phyloP scores from a whole-genome alignment of 345 rosid genomes.

The Corymbia maculata region DNA sequence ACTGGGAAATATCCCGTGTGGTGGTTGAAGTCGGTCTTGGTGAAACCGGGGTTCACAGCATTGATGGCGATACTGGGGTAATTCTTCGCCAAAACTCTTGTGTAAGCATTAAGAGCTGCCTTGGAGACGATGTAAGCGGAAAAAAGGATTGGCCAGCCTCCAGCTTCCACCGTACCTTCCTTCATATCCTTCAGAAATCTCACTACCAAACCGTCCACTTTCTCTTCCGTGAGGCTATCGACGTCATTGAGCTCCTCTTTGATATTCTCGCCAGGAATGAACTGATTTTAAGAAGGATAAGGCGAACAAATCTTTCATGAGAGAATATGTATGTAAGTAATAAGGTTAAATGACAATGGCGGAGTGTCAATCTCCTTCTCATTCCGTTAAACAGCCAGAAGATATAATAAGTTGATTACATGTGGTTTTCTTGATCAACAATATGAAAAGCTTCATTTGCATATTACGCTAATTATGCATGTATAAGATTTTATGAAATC shows the following conservation, averaged over 20 bases:
- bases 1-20: neutral
- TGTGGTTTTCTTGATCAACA: neutral
- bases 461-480: neutral
- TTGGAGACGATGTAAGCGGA: neutral
- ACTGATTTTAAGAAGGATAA: neutral
- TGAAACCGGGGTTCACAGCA: neutral
- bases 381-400: neutral
- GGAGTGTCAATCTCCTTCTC: neutral
- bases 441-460: neutral
- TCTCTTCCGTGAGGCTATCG: slow-evolving; percentile 2
- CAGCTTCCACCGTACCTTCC: neutral
- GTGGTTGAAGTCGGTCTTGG: neutral
- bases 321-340: neutral
- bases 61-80: neutral
- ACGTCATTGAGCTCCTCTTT: neutral
- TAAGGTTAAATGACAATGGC: neutral
- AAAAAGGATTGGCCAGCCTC: slow-evolving; percentile 2
- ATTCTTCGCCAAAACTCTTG: neutral
- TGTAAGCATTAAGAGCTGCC: neutral
- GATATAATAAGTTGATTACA: neutral
- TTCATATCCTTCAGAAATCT: slow-evolving; percentile 5
- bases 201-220: slow-evolving; percentile 7
- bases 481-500: neutral
- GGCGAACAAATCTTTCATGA: neutral
- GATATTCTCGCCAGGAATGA: neutral